phyloP scores from a whole-genome alignment of 2,329 filamentous ascomycete genomes.

The Phoma sp. region DNA sequence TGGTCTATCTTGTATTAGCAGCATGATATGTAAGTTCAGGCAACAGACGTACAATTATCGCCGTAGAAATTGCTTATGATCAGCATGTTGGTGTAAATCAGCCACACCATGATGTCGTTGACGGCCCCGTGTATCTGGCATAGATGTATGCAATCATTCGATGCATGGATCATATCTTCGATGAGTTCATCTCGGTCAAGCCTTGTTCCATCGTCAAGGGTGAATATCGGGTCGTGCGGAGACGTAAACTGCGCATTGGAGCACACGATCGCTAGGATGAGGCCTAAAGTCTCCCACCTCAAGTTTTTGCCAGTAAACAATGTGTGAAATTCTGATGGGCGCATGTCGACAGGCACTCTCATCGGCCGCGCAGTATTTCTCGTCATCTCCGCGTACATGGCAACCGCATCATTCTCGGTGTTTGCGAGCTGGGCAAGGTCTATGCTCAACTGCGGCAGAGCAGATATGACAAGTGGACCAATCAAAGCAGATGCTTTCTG shows the following conservation, averaged over 20 bases:
- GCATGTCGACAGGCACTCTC: conserved; percentile 42
- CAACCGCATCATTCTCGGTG: conserved; percentile 25
- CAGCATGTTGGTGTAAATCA: conserved; percentile 41
- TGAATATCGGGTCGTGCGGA: conserved; percentile 42
- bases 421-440: conserved; percentile 38
- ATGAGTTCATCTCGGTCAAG: conserved; percentile 42
- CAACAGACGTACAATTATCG: conserved; percentile 39
- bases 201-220: conserved; percentile 38
- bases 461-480: conserved; percentile 39
- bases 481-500: conserved; percentile 37
- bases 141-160: conserved; percentile 45
- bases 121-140: conserved; percentile 46
- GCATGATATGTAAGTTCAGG: background rate
- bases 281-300: conserved; percentile 45
- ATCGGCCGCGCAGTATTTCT: conserved; percentile 41
- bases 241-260: conserved; percentile 41
- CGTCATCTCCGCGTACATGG: conserved; percentile 41
- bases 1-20: conserved; percentile 36
- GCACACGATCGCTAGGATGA: conserved; percentile 38
- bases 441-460: conserved; percentile 40
- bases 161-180: conserved; percentile 46
- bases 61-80: conserved; percentile 45
- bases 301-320: conserved; percentile 45
- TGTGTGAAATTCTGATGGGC: conserved; percentile 42
- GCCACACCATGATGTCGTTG: conserved; percentile 48